Conservation (phyloP, 192 early-diverging fungal species). For the Martensiomyces pterosporus region DNA sequence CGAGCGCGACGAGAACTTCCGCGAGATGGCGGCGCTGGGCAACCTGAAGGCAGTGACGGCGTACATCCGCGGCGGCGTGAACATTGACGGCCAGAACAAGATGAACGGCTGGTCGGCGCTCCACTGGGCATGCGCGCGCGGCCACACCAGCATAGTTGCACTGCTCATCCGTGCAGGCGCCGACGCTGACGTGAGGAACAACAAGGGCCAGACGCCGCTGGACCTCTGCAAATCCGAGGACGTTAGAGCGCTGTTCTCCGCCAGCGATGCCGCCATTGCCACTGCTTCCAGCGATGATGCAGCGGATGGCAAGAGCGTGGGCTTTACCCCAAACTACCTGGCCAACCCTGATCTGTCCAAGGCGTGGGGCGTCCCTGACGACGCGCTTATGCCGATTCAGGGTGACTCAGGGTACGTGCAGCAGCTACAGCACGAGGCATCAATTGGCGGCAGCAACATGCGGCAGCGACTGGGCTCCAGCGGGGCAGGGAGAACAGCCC, state of each 20-base stretch:
- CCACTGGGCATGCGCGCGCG: slow-evolving; percentile 73
- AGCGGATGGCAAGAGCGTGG: slow-evolving; percentile 7
- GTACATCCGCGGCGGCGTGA: slow-evolving; percentile 60
- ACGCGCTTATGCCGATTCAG: slow-evolving; percentile 13
- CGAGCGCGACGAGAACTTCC: slow-evolving; percentile 43
- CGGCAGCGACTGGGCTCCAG: no score
- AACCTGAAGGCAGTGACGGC: slow-evolving; percentile 64
- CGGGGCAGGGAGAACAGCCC: no score
- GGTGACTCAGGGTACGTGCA: slow-evolving; percentile 33
- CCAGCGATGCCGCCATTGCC: slow-evolving; percentile 6
- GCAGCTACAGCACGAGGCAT: slow-evolving; percentile 35
- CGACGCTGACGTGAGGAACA: slow-evolving; percentile 49
- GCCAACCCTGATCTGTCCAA: slow-evolving; percentile 64
- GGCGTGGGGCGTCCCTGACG: slow-evolving; percentile 63
- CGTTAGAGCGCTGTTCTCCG: slow-evolving; percentile 42
- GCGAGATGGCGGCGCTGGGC: slow-evolving; percentile 63
- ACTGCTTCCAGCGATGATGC: not conserved
- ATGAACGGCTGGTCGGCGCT: slow-evolving; percentile 71
- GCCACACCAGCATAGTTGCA: slow-evolving; percentile 56
- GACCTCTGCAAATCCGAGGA: slow-evolving; percentile 58
- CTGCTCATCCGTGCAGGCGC: slow-evolving; percentile 67
- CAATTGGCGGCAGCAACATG: slow-evolving; percentile 7
- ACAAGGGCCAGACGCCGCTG: slow-evolving; percentile 58
- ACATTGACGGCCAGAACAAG: slow-evolving; percentile 65
- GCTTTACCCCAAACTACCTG: slow-evolving; percentile 61